Percentiles rank a stretch among this genome's conserved stretches.
These are phyloP conservation scores for Tausonia pullulans DNA, from an alignment of 1,284 basidiomycete species.

Conservation along the genomic window DNA sequence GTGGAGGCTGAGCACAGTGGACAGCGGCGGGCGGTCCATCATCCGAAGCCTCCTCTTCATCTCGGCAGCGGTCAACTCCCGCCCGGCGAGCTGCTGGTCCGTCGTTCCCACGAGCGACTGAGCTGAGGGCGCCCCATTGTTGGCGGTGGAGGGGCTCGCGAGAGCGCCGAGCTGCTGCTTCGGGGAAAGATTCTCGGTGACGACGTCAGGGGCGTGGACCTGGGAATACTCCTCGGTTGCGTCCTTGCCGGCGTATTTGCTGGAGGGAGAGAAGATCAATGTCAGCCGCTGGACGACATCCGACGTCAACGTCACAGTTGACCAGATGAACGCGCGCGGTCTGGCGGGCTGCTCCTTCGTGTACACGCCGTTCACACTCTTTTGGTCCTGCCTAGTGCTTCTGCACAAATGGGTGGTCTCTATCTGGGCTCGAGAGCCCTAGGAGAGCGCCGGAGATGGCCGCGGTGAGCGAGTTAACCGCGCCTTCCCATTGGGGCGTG, in stretches of 20 bases:
- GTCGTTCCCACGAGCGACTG: background rate
- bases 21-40: slow-evolving; percentile 16
- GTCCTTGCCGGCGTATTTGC: slow-evolving; percentile 62
- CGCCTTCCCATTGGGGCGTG: too few relatives aligned
- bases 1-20: slow-evolving; percentile 23
- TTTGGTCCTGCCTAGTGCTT: too few relatives aligned
- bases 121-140: background rate
- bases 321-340: background rate
- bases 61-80: slow-evolving; percentile 4
- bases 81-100: slow-evolving; percentile 17
- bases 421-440: too few relatives aligned
- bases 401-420: too few relatives aligned
- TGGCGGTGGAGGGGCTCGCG: background rate
- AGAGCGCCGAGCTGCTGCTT: slow-evolving; percentile 53
- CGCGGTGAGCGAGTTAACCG: too few relatives aligned
- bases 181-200: slow-evolving; percentile 64
- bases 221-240: slow-evolving; percentile 48
- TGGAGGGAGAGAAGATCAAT: slow-evolving; percentile 1
- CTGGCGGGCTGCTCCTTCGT: background rate
- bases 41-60: too few relatives aligned
- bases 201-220: slow-evolving; percentile 78
- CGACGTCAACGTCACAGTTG: too few relatives aligned
- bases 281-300: background rate
- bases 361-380: too few relatives aligned
- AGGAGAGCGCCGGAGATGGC: too few relatives aligned